Conservation (phyloP, 2,329 filamentous ascomycete genomes). For the Neofusicoccum laricinum region DNA sequence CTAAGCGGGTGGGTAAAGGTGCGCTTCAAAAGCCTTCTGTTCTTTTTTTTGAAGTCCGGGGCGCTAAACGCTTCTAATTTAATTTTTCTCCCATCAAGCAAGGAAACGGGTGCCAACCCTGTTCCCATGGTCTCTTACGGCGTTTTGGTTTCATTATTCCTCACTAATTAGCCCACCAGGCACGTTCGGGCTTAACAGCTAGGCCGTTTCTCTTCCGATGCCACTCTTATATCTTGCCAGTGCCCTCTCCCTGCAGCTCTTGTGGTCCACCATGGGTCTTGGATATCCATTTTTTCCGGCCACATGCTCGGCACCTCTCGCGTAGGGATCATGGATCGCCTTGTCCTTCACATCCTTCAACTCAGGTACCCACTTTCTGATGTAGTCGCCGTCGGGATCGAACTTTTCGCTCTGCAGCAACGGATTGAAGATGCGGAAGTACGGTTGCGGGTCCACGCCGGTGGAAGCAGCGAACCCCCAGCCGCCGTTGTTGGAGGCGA, state of each 20-base stretch:
- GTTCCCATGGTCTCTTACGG: no score
- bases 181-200: not conserved
- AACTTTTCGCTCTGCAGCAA: slow-evolving; percentile 83
- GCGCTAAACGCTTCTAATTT: no score
- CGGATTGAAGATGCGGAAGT: slow-evolving; percentile 89
- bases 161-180: no score
- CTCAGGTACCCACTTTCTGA: slow-evolving; percentile 79
- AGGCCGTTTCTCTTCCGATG: slow-evolving; percentile 50
- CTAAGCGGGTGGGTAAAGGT: no score
- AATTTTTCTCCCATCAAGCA: no score
- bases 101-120: no score
- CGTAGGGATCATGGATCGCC: slow-evolving; percentile 79
- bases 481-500: slow-evolving; percentile 72
- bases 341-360: slow-evolving; percentile 61
- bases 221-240: slow-evolving; percentile 69
- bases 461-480: slow-evolving; percentile 66
- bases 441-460: slow-evolving; percentile 82
- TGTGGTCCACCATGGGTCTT: slow-evolving; percentile 71
- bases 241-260: slow-evolving; percentile 63
- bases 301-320: slow-evolving; percentile 55
- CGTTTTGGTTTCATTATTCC: no score
- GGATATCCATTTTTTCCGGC: slow-evolving; percentile 72
- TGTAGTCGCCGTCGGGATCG: slow-evolving; percentile 74
- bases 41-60: no score
- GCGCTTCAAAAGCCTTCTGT: no score